Base-by-base conservation (phyloP, 2,329 filamentous ascomycete species). In the Paecilomyces formosus region DNA sequence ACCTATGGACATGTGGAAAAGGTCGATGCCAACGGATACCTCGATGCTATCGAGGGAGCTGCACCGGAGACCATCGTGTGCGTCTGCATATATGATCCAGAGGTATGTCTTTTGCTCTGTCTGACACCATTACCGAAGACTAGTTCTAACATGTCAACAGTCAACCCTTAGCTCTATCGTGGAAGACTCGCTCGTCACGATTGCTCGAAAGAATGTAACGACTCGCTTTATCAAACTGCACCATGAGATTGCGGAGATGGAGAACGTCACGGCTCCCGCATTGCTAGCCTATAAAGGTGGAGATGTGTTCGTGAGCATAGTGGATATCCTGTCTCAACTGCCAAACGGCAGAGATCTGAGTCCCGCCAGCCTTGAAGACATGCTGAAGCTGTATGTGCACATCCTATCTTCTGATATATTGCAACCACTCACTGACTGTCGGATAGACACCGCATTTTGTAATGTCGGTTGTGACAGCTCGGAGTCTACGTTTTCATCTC, bases 1-100 rank as follows among this genome's bases (percentile, higher is more conserved):
- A 81, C 88, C 59, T 97, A 89, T 71, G 94, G 94, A 22, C 84
- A 82, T 12, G 78, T 97, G 62, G 88, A 92, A 61, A 83, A 85
- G 60, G 94, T 97, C 1, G 92, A 97, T 78, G 93, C 91, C 7
- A 80, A 88, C 63, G 94, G 92, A 18, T 99, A 96, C 68, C 82
- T 99, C n/a, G 92, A 97, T 74, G 92, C 93, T 57, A 91, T 97
- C 65, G 94, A 99, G 77, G 94, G 91, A 76, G 90, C 93, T 3
- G 81, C 86, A 45, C 77, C 86, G 54, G 89, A 93, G 53, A 93
- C 90, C 0, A 83, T 89, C 3, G 92, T 97, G 1, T 88, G 97
- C 2, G 94, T 99, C 28, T 95, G 93, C 76, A 92, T 99, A 64
- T 94, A 92, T 73, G 92, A 97, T 70, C 84, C 89, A 61, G 83